Conservation (phyloP, 202 grass and related monocot species). For the Alloteropsis angusta region DNA sequence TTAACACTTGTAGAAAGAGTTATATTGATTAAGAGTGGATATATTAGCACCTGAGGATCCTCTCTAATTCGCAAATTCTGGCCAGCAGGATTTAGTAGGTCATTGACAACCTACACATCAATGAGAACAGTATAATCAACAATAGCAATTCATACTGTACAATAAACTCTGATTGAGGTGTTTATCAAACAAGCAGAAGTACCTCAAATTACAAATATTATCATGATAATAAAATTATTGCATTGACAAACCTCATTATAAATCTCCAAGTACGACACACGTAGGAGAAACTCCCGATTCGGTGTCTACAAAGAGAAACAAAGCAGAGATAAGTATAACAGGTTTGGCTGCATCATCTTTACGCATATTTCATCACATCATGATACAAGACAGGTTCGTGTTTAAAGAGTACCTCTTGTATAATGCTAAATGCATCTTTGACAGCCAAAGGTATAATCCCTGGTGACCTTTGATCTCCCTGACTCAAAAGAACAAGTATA, state of each 20-base stretch:
- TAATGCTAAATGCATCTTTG: slow-evolving; percentile 99
- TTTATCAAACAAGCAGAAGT: neutral
- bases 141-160: neutral
- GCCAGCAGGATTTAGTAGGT: slow-evolving; percentile 96
- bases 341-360: neutral
- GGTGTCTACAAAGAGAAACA: slow-evolving; percentile 59
- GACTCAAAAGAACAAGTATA: slow-evolving; percentile 36
- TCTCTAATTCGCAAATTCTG: slow-evolving; percentile 98
- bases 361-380: neutral
- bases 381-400: neutral
- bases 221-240: slow-evolving; percentile 6
- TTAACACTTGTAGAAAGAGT: slow-evolving; percentile 1
- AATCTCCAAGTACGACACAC: slow-evolving; percentile 99
- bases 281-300: slow-evolving; percentile 91
- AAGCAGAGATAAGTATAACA: slow-evolving; percentile 1
- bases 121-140: slow-evolving; percentile 1
- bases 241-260: slow-evolving; percentile 81
- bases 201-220: slow-evolving; percentile 16
- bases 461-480: slow-evolving; percentile 99
- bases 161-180: neutral
- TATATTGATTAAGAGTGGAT: slow-evolving; percentile 2
- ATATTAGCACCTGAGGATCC: slow-evolving; percentile 74
- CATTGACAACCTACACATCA: slow-evolving; percentile 74
- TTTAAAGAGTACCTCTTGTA: slow-evolving; percentile 76
- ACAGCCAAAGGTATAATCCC: slow-evolving; percentile 99